A percentile compares a stretch with the other conserved stretches of the same genome.
Evolutionary conservation across 495 filamentous ascomycete species (phyloP).

Genomic region (Penicillium atrosanguineum): DNA sequence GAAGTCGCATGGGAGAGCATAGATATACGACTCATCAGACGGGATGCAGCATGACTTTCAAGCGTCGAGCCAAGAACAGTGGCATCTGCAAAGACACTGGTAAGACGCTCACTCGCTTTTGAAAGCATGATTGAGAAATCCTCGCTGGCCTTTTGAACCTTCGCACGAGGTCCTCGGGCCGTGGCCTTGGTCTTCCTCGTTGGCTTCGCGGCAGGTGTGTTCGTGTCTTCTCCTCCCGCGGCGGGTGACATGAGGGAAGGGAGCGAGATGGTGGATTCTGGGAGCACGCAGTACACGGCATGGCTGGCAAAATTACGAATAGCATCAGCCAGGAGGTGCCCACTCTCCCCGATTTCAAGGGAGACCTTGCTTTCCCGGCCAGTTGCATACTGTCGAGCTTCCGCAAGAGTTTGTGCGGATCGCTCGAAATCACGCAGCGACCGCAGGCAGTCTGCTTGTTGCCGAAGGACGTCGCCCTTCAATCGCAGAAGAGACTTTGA

Average conservation of each 20-base stretch:
- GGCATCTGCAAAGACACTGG: constrained; percentile 36
- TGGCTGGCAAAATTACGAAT: constrained; percentile 69
- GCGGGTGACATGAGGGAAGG: constrained; percentile 55
- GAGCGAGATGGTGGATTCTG: constrained; percentile 86
- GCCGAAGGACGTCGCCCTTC: constrained; percentile 59
- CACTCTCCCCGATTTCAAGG: constrained; percentile 41
- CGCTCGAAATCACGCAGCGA: constrained; percentile 39
- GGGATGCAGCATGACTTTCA: constrained; percentile 43
- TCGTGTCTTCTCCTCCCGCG: constrained; percentile 21
- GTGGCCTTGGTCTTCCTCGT: constrained; percentile 28
- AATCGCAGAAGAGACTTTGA: constrained; percentile 56
- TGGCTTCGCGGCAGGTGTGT: constrained; percentile 16
- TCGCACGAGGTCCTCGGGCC: constrained; percentile 26
- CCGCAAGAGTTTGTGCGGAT: constrained; percentile 30
- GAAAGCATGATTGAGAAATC: constrained; percentile 44
- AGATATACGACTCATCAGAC: constrained; percentile 46
- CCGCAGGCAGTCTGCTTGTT: constrained; percentile 55
- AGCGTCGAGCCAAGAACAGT: constrained; percentile 44
- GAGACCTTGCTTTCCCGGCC: constrained; percentile 41
- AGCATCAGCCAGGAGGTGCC: constrained; percentile 54
- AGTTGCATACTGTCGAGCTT: constrained; percentile 34
- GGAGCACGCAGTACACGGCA: constrained; percentile 81
- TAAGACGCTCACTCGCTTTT: constrained; percentile 39
- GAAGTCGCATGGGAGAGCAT: constrained; percentile 46
- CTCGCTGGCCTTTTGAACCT: constrained; percentile 33